phyloP scores from a whole-genome alignment of 345 rosid species.

The Populus pruinosa region DNA sequence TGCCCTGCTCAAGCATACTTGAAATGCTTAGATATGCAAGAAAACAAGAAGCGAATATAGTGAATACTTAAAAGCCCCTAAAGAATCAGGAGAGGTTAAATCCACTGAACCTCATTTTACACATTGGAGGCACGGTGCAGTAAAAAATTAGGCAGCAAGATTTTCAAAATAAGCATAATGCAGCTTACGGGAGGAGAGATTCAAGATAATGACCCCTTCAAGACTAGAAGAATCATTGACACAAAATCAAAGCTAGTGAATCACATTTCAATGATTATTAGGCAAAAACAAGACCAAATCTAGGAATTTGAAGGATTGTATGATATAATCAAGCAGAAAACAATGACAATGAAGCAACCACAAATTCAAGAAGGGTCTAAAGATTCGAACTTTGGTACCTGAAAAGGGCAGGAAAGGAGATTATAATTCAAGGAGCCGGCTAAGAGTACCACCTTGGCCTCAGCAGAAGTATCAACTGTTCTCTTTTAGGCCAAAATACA shows the following conservation, averaged over 20 bases:
- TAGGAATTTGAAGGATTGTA: slow-evolving; percentile 13
- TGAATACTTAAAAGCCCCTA: slow-evolving; percentile 14
- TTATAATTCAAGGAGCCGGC: slow-evolving; percentile 22
- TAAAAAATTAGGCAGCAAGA: neutral
- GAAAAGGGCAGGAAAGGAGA: slow-evolving; percentile 24
- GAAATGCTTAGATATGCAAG: slow-evolving; percentile 23
- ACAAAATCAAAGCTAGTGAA: slow-evolving; percentile 9
- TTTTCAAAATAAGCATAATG: slow-evolving; percentile 25
- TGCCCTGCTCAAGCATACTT: slow-evolving; percentile 36
- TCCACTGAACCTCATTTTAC: slow-evolving; percentile 6
- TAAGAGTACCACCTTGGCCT: slow-evolving; percentile 16
- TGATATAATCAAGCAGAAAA: slow-evolving; percentile 14
- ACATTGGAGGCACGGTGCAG: slow-evolving; percentile 1
- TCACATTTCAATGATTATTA: slow-evolving; percentile 31
- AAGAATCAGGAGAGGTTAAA: neutral
- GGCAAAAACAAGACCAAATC: slow-evolving; percentile 16
- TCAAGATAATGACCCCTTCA: slow-evolving; percentile 9
- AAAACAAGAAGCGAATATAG: slow-evolving; percentile 10
- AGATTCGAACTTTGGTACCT: slow-evolving; percentile 38
- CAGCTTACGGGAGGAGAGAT: slow-evolving; percentile 8
- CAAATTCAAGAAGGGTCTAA: slow-evolving; percentile 9
- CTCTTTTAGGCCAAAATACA: slow-evolving; percentile 27
- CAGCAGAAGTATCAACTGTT: neutral
- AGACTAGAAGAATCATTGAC: too few relatives aligned
- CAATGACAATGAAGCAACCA: slow-evolving; percentile 5